These are phyloP conservation scores for Xerocomus spinulosus DNA, from an alignment of 768 basidiomycete genomes.

Conservation along the genomic window DNA sequence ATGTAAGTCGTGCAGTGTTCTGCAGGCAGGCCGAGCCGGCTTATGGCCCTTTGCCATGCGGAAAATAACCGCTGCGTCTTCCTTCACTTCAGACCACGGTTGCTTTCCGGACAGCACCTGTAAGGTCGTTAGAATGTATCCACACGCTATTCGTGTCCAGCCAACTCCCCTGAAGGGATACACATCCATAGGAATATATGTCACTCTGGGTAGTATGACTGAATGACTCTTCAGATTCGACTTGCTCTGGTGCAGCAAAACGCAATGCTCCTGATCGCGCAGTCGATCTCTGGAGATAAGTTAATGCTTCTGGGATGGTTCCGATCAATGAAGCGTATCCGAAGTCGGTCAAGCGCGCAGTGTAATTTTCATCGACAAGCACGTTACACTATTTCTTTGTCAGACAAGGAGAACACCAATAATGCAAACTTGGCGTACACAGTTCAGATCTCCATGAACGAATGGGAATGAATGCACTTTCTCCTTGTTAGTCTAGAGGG, in stretches of 20 bases:
- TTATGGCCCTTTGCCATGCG: too few species aligned
- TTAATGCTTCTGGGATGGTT: slow-evolving; percentile 3
- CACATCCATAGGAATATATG: slow-evolving; percentile 24
- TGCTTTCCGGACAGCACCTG: not conserved
- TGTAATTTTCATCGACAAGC: slow-evolving; percentile 16
- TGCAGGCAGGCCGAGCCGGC: too few species aligned
- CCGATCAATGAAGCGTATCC: slow-evolving; percentile 30
- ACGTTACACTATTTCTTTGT: slow-evolving; percentile 11
- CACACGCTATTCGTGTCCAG: too few species aligned
- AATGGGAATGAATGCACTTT: slow-evolving; percentile 10
- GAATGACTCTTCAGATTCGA: slow-evolving; percentile 18
- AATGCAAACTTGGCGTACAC: not conserved
- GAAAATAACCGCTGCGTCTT: not conserved
- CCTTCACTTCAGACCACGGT: not conserved
- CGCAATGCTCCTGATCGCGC: slow-evolving; percentile 35
- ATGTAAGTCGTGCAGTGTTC: too few species aligned
- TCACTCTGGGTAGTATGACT: slow-evolving; percentile 6
- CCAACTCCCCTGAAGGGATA: slow-evolving; percentile 19
- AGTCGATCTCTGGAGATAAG: slow-evolving; percentile 18
- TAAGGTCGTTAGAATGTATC: not conserved
- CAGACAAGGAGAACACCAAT: not conserved
- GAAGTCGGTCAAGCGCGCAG: slow-evolving; percentile 41
- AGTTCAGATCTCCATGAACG: slow-evolving; percentile 13
- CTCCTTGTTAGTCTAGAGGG: not conserved
- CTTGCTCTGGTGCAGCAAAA: slow-evolving; percentile 37